Conservation (phyloP, 495 filamentous ascomycete species). For the Podospora fimiseda region DNA sequence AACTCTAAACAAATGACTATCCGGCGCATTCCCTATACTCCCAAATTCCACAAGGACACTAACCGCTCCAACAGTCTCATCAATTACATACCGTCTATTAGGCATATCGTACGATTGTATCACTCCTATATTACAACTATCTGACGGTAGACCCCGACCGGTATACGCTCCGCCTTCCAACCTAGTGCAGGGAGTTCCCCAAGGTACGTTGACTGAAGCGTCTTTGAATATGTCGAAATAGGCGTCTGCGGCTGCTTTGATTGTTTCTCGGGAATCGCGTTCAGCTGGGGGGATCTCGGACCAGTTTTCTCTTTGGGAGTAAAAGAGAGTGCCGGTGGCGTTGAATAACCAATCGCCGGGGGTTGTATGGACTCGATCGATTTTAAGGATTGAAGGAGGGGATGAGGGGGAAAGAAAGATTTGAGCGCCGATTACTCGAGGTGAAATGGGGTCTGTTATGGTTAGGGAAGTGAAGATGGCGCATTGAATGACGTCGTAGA, state of each 20-base stretch:
- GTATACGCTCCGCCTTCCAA: conserved; percentile 44
- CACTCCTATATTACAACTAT: conserved; percentile 36
- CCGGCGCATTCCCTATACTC: conserved; percentile 32
- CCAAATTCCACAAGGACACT: conserved; percentile 41
- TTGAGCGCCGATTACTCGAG: conserved; percentile 46
- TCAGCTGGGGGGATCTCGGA: conserved; percentile 36
- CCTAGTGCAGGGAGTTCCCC: conserved; percentile 42
- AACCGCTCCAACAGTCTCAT: conserved; percentile 43
- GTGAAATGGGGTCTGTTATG: conserved; percentile 47
- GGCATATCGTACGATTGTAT: conserved; percentile 31
- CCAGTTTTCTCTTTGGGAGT: conserved; percentile 39
- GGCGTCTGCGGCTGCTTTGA: conserved; percentile 44
- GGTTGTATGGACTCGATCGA: conserved; percentile 40
- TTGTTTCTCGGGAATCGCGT: conserved; percentile 37
- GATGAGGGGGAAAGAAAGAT: too few relatives aligned
- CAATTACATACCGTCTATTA: conserved; percentile 46
- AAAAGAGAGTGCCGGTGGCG: conserved; percentile 42
- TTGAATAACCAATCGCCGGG: conserved; percentile 47
- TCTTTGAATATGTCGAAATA: conserved; percentile 44
- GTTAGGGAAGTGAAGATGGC: conserved; percentile 48
- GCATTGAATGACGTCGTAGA: conserved; percentile 45
- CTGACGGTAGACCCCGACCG: conserved; percentile 28
- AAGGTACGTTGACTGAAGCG: conserved; percentile 41
- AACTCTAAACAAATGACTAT: conserved; percentile 47
- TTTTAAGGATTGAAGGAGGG: conserved; percentile 30